Evolutionary conservation across 192 early-diverging fungal species (phyloP), one percentile per base, ranked within the genome.

Genomic region (Irineochytrium annulatum): DNA sequence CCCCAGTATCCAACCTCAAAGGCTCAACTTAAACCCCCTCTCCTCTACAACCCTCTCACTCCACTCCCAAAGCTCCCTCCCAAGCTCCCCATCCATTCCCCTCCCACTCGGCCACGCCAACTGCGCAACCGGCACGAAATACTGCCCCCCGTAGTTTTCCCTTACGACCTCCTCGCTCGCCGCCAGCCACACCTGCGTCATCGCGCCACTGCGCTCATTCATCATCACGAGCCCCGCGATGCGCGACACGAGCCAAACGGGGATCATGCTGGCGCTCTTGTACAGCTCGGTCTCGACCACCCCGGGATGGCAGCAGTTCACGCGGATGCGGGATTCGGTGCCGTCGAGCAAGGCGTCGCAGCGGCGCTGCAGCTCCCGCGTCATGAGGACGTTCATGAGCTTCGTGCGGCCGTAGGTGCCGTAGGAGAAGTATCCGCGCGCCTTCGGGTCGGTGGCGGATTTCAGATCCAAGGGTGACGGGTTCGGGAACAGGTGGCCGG

Each of bases 281-380:
- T 49, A 24, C 11, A 84, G 35, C n/a, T 84, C 75, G 1, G 80
- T 84, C 35, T 74, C 55, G 16, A 84, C 80, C 33, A 77, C 64
- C 8, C 80, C 77, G n/a, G 83, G 83, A 54, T 82, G 69, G 5
- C 75, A 43, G 30, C 65, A 37, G 52, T 74, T 75, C 17, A 67
- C 76, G 31, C 52, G 62, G 30, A 77, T 56, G n/a, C n/a, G n/a
- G n/a, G n/a, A n/a, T n/a, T n/a, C n/a, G n/a, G n/a, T n/a, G n/a
- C n/a, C n/a, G n/a, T n/a, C n/a, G n/a, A n/a, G n/a, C n/a, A n/a
- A n/a, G 26, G 57, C 37, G 19, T 44, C 67, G 27, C 43, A 41
- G 22, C 20, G 48, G 27, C 54, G 35, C 26, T 62, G 35, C 19
- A 74, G 55, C 16, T 20, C 28, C 20, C 49, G 33, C 3, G 72